Base-by-base conservation (phyloP, 257 asterid species). In the Scutellaria baicalensis region DNA sequence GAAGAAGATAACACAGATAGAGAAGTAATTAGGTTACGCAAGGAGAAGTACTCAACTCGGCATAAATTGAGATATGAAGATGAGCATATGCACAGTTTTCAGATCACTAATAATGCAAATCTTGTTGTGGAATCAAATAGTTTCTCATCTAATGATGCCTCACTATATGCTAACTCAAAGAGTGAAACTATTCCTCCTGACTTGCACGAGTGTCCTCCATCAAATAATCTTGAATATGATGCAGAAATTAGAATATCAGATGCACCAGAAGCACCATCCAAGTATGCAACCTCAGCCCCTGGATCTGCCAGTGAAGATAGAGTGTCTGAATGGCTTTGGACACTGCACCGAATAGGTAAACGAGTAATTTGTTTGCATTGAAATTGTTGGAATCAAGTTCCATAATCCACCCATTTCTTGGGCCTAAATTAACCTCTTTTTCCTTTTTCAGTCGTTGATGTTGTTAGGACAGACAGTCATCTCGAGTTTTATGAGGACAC, bases 241-340 rank as follows among this genome's bases (percentile, higher is more conserved):
- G 61, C 79, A 59, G 86, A 82, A 59, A 72, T 86, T 79, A 79
- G 82, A 73, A 81, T 89, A 80, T 83, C 97, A 60, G 93, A 88
- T 73, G 80, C 81, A 69, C 91, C 91, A 17, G 85, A 80, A 72
- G 77, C 82, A 66, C 79, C 92, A 48, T 59, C 75, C 64, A 61
- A 66, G n/a, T 74, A 71, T 78, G 78, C 69, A 45, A 76, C 79
- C 64, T 51, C 83, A 66, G 77, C 95, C 70, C 90, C 83, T 59
- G 90, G 80, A 78, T 76, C 79, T 77, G 68, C 80, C 45, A 74
- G 84, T 68, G 96, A 84, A 60, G 96, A 87, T 58, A 89, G 83
- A 81, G 96, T 84, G 56, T 89, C 99, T 31, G 97, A 93, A 78
- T 93, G 99, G 99, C 99, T 91, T 58, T 93, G 99, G 99, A 91